Evolutionary conservation across 306 rosid species (phyloP).

Genomic region (Canavalia gladiata): DNA sequence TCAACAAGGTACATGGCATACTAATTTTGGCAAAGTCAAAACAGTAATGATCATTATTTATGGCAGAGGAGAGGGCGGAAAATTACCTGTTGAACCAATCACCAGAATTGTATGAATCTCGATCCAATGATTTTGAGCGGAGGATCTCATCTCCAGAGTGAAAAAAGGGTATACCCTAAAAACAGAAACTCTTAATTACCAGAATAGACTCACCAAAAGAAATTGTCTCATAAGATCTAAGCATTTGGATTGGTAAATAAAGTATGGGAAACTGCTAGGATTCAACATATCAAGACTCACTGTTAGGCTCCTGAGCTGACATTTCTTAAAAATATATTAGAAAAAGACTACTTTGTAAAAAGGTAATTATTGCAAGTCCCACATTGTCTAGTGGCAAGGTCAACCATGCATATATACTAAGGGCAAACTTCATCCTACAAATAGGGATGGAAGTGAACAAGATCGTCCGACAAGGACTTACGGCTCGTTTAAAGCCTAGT

Average conservation of each 20-base stretch:
- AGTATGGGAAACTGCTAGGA: constrained; percentile 11
- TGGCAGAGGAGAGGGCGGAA: constrained; percentile 33
- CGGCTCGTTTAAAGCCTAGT: too few species aligned
- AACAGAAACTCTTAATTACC: constrained; percentile 43
- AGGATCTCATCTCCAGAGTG: constrained; percentile 89
- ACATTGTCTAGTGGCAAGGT: too few species aligned
- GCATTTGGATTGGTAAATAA: neutral
- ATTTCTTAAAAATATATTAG: neutral
- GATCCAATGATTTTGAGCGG: constrained; percentile 95
- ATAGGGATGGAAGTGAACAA: too few species aligned
- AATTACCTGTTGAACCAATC: constrained; percentile 94
- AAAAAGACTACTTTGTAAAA: too few species aligned
- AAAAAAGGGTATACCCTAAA: constrained; percentile 92
- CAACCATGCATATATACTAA: too few species aligned
- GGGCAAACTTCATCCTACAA: too few species aligned
- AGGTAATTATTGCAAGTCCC: too few species aligned
- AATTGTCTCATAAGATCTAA: neutral
- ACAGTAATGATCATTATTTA: constrained; percentile 16
- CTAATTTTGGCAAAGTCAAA: constrained; percentile 35
- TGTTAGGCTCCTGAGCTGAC: neutral
- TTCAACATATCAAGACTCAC: constrained; percentile 9
- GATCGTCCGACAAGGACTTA: too few species aligned
- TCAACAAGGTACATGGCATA: constrained; percentile 31
- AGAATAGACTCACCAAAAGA: constrained; percentile 30
- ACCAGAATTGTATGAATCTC: constrained; percentile 97